Conservation (phyloP, 208 protist genomes). For the Trypanosoma avium region DNA sequence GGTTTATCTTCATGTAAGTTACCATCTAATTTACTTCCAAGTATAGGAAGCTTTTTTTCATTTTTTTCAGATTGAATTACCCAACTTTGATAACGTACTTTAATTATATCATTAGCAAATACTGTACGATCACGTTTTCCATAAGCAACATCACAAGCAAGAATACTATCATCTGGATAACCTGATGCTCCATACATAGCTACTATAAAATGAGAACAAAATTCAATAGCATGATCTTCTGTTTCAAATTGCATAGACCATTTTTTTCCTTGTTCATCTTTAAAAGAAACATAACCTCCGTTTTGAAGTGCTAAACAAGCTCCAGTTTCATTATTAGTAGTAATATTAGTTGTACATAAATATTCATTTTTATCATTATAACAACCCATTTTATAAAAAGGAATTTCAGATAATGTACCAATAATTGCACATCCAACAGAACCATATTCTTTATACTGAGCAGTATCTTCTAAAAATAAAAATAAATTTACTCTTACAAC, state of each 20-base stretch:
- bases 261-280: conserved; percentile 54
- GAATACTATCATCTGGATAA: conserved; percentile 49
- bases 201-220: conserved; percentile 60
- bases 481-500: conserved; percentile 50
- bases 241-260: conserved; percentile 69
- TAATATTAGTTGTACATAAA: conserved; percentile 65
- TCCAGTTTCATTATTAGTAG: conserved; percentile 65
- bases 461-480: conserved; percentile 40
- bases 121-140: conserved; percentile 50
- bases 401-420: conserved; percentile 34
- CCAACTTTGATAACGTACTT: conserved; percentile 57
- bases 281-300: conserved; percentile 59
- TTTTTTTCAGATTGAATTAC: conserved; percentile 46
- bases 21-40: conserved; percentile 70
- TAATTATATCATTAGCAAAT: conserved; percentile 56
- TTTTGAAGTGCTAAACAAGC: conserved; percentile 54
- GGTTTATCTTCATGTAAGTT: conserved; percentile 38
- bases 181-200: conserved; percentile 74
- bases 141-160: conserved; percentile 45
- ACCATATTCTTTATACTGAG: conserved; percentile 57
- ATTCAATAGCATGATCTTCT: conserved; percentile 42
- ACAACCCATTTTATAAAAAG: conserved; percentile 72
- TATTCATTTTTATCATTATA: conserved; percentile 71
- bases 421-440: conserved; percentile 59
- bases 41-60: conserved; percentile 34